Evolutionary conservation across 2,329 filamentous ascomycete genomes (phyloP).

Genomic region (Biscogniauxia mediterranea): DNA sequence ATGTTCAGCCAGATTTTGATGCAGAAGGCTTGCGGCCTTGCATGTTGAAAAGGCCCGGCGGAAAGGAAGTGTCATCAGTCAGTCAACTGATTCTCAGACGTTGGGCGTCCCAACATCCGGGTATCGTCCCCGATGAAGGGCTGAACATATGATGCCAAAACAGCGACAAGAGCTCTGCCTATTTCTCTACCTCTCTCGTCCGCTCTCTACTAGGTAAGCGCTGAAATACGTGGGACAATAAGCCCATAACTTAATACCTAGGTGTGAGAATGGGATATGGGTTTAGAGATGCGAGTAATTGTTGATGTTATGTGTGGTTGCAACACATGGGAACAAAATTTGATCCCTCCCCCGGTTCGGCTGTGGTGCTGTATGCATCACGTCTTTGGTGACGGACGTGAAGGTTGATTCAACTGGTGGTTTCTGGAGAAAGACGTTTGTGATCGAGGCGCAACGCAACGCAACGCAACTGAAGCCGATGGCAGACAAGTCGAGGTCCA

Average conservation of each 20-base stretch:
- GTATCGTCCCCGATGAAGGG: constrained; percentile 18
- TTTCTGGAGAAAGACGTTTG: constrained; percentile 4
- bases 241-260: neutral
- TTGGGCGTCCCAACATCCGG: constrained; percentile 21
- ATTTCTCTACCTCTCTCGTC: no score
- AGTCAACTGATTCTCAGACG: constrained; percentile 14
- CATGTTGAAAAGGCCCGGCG: constrained; percentile 8
- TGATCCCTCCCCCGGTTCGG: constrained; percentile 17
- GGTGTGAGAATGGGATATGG: neutral
- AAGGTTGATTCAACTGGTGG: constrained; percentile 17
- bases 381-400: constrained; percentile 18
- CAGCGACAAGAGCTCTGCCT: constrained; percentile 5
- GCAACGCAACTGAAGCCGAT: neutral
- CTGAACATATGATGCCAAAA: constrained; percentile 9
- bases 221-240: neutral
- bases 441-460: constrained; percentile 20
- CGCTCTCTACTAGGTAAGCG: neutral
- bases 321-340: constrained; percentile 17
- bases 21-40: constrained; percentile 6
- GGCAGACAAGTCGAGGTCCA: neutral
- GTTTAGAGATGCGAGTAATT: neutral
- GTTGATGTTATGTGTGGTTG: constrained; percentile 5
- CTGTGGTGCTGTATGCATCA: constrained; percentile 14
- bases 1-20: constrained; percentile 17
- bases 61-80: constrained; percentile 5